Evolutionary conservation across 2,329 filamentous ascomycete genomes (phyloP).

Genomic region (Fusarium agapanthi): DNA sequence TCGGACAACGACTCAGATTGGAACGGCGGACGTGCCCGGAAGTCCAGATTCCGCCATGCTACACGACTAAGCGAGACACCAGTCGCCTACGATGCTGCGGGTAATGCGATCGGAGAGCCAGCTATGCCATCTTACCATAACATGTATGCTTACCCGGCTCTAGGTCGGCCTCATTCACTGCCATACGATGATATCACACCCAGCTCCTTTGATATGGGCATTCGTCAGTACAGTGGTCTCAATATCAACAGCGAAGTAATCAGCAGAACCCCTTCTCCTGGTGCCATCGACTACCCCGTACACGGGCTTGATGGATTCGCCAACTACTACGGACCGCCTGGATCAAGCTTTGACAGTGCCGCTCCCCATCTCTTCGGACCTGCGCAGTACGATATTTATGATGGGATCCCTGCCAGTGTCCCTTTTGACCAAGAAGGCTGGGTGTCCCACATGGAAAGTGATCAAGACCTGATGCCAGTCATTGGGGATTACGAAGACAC

Average conservation of each 20-base stretch:
- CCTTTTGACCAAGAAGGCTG: conserved; percentile 24
- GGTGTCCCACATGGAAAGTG: conserved; percentile 7
- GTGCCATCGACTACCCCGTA: conserved; percentile 18
- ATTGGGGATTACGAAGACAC: conserved; percentile 18
- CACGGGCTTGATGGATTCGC: conserved; percentile 23
- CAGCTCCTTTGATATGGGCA: conserved; percentile 16
- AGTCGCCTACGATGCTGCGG: conserved; percentile 14
- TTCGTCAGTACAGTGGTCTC: conserved; percentile 19
- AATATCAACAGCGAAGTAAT: conserved; percentile 11
- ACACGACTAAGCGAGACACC: conserved; percentile 33
- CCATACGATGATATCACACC: conserved; percentile 25
- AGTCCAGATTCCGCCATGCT: conserved; percentile 16
- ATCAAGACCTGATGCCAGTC: conserved; percentile 14
- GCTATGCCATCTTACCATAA: conserved; percentile 15
- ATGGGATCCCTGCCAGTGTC: conserved; percentile 11
- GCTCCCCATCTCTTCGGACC: conserved; percentile 10
- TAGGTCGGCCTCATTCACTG: conserved; percentile 8
- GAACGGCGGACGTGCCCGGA: conserved; percentile 19
- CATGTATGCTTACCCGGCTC: conserved; percentile 25
- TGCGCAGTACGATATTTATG: conserved; percentile 15
- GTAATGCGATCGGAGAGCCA: conserved; percentile 1
- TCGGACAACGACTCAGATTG: conserved; percentile 39
- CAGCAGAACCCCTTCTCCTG: conserved; percentile 35
- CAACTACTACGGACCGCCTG: conserved; percentile 13
- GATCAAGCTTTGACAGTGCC: conserved; percentile 11